These are phyloP conservation scores for Spergularia bocconei DNA, from an alignment of 148 eudicot species.

Conservation along the genomic window DNA sequence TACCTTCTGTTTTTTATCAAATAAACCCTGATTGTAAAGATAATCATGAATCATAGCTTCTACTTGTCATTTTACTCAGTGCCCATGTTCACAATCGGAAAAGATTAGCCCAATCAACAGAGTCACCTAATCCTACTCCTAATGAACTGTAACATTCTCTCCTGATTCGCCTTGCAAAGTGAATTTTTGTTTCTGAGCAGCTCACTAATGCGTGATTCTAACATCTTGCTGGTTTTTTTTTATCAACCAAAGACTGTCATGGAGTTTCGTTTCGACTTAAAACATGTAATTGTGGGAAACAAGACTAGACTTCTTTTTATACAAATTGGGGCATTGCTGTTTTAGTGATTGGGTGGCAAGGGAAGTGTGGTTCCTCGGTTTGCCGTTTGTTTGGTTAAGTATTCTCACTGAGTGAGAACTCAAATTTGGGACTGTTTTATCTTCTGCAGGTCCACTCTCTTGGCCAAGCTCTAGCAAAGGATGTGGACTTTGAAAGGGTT, in stretches of 20 bases:
- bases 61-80: background rate
- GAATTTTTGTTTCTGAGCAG: background rate
- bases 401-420: background rate
- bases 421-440: slow-evolving; percentile 3
- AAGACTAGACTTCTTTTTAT: background rate
- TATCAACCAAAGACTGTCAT: background rate
- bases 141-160: background rate
- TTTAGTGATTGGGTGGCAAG: background rate
- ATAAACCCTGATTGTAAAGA: background rate
- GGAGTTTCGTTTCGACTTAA: background rate
- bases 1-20: too few species aligned
- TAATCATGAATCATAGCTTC: background rate
- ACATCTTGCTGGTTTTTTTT: background rate
- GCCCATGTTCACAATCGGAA: background rate
- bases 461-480: slow-evolving; percentile 96
- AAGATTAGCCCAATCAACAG: background rate
- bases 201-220: background rate
- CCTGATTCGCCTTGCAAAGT: background rate
- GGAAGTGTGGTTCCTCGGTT: background rate
- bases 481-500: slow-evolving; percentile 91
- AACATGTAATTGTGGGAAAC: background rate
- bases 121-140: background rate
- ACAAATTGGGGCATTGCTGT: background rate
- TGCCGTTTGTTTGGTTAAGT: background rate
- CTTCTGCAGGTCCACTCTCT: slow-evolving; percentile 79